phyloP scores from a whole-genome alignment of 2,329 filamentous ascomycete genomes.

The Colletotrichum coccodes region DNA sequence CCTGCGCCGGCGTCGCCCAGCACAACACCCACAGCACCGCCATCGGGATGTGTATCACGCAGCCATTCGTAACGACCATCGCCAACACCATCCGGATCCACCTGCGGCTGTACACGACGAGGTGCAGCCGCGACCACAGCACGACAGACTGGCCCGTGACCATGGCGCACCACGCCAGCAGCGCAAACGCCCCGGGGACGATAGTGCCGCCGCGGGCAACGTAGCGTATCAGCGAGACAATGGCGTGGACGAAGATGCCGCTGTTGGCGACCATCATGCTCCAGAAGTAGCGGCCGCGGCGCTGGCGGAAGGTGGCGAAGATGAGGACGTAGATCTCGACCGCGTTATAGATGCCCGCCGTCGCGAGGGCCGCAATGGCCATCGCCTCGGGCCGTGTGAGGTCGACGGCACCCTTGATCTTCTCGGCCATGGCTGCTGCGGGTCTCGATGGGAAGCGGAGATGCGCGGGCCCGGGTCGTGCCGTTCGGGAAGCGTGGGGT shows the following conservation, averaged over 20 bases:
- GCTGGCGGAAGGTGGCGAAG: slow-evolving; percentile 38
- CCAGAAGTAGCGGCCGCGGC: slow-evolving; percentile 43
- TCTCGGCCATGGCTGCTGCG: slow-evolving; percentile 3
- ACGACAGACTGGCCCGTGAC: slow-evolving; percentile 56
- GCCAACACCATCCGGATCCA: slow-evolving; percentile 45
- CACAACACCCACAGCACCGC: slow-evolving; percentile 59
- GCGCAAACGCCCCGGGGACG: slow-evolving; percentile 23
- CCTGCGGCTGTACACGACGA: slow-evolving; percentile 53
- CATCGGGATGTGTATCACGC: slow-evolving; percentile 59
- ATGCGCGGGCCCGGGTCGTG: background rate
- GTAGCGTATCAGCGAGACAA: slow-evolving; percentile 60
- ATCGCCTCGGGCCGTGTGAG: slow-evolving; percentile 25
- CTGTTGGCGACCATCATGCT: slow-evolving; percentile 39
- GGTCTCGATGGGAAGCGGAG: background rate
- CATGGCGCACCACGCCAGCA: slow-evolving; percentile 60
- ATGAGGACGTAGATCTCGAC: slow-evolving; percentile 39
- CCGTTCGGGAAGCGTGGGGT: background rate
- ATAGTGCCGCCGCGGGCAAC: slow-evolving; percentile 55
- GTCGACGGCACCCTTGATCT: slow-evolving; percentile 11
- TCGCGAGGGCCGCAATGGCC: slow-evolving; percentile 35
- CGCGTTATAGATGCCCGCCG: slow-evolving; percentile 37
- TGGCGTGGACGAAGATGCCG: slow-evolving; percentile 63
- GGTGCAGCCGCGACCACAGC: slow-evolving; percentile 60
- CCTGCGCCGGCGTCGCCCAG: slow-evolving; percentile 36
- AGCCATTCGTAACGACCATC: slow-evolving; percentile 62